Evolutionary conservation across 345 rosid genomes (phyloP).

Genomic region (Boechera stricta): DNA sequence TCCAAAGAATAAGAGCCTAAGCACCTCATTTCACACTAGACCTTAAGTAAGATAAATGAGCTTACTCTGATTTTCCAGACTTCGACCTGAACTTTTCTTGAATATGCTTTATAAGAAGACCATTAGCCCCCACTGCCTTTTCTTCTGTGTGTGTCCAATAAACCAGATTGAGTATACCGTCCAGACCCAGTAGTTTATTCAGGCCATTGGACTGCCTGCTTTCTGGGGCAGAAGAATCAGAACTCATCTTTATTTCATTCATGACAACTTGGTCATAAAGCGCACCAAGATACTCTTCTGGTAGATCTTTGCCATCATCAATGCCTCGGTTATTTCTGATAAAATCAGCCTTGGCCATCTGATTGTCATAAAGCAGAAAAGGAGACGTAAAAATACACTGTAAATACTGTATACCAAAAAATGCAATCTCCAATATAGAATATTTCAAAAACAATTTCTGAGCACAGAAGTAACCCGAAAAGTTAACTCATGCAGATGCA

Average conservation of each 20-base stretch:
- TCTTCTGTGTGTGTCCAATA: conserved; percentile 87
- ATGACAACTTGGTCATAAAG: conserved; percentile 86
- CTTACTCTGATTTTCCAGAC: conserved; percentile 95
- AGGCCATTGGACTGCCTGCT: conserved; percentile 88
- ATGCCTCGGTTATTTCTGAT: conserved; percentile 90
- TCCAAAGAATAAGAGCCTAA: background rate
- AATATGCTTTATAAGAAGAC: conserved; percentile 89
- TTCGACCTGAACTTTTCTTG: conserved; percentile 94
- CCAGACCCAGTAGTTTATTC: conserved; percentile 84
- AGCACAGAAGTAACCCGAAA: conserved; percentile 12
- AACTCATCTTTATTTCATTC: conserved; percentile 93
- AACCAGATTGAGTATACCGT: conserved; percentile 89
- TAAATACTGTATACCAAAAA: conserved; percentile 14
- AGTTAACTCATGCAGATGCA: conserved; percentile 30
- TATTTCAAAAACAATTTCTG: conserved; percentile 11
- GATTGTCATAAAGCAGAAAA: conserved; percentile 40
- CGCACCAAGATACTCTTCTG: conserved; percentile 85
- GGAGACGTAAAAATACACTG: conserved; percentile 19
- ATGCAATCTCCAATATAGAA: conserved; percentile 22
- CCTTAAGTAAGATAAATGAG: conserved; percentile 22
- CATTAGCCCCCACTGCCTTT: conserved; percentile 92
- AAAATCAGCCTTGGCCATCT: conserved; percentile 95
- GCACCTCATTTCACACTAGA: conserved; percentile 30
- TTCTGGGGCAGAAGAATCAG: conserved; percentile 76
- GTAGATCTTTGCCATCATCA: conserved; percentile 94